Conservation (phyloP, 768 basidiomycete genomes). For the Russula earlei region DNA sequence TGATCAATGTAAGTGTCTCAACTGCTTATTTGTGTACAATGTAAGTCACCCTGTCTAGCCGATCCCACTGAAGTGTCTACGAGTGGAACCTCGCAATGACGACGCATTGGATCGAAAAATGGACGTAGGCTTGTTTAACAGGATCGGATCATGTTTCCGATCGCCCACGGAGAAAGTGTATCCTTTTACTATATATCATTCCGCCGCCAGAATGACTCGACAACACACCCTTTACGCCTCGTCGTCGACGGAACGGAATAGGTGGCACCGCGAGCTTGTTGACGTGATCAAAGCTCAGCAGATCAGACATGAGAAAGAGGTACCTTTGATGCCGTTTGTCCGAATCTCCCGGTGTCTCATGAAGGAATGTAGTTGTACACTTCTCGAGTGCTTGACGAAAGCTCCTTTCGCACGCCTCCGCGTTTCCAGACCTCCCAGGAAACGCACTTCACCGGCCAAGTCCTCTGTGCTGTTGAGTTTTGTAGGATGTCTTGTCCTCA, state of each 20-base stretch:
- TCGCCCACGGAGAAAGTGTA: neutral
- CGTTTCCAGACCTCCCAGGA: neutral
- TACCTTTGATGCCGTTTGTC: conserved; percentile 25
- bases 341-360: neutral
- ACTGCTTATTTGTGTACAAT: neutral
- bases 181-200: neutral
- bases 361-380: neutral
- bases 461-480: neutral
- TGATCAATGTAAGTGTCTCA: neutral
- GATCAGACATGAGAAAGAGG: conserved; percentile 37
- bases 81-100: neutral
- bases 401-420: neutral
- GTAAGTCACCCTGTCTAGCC: neutral
- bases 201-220: neutral
- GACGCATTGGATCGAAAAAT: neutral
- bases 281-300: neutral
- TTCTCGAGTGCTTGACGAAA: neutral
- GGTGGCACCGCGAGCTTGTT: neutral
- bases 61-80: neutral
- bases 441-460: neutral
- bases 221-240: neutral
- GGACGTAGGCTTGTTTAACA: neutral
- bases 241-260: neutral
- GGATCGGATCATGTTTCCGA: neutral
- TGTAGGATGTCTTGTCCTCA: neutral